Base-by-base conservation (phyloP, 2,329 filamentous ascomycete species). In the Dendrostoma leiphaemia region DNA sequence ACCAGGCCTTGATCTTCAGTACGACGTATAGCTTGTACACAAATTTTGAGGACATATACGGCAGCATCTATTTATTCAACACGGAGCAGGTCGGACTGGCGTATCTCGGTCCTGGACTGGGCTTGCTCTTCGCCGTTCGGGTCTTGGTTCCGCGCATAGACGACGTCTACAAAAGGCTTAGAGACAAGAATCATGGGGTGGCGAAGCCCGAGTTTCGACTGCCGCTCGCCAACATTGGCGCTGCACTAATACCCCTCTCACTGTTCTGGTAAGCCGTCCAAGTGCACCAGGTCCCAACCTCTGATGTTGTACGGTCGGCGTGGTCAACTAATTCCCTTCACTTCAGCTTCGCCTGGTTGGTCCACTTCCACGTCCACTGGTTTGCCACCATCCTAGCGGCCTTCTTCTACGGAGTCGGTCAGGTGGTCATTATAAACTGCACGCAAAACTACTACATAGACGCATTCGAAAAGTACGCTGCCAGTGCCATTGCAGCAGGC, bases 371-470 rank as follows among this genome's bases (percentile, higher is more conserved):
- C 9, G n/a, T 61, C 3, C 66, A 67, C 46, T 68, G 65, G 66
- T 63, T 68, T 3, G 59, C 65, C 23, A 64, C 66, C 1, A 81
- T 83, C 48, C 72, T 81, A 35, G 81, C 80, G 7, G 77, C 74
- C 4, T 62, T 67, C 0, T 71, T 81, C n/a, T 75, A 83, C 53
- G 76, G 78, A 0, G 64, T 74, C 2, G 80, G 79, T 4, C 74
- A 78, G 60, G 73, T 80, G 43, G 69, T 76, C 6, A 70, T 74
- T 2, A 82, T 82, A 59, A 75, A 76, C 62, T 77, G 76, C 23
- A 74, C 78, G 43, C 75, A 78, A 53, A 78, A 76, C 0, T 82
- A 83, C 54, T 71, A 80, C 3, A 76, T 82, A 12, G 80, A 83
- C 37, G 78, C 74, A 15, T 66, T 66, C 29, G 59, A 61, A 28